Conservation (phyloP, 176 grass and related monocot genomes). For the Tuctoria greenei region DNA sequence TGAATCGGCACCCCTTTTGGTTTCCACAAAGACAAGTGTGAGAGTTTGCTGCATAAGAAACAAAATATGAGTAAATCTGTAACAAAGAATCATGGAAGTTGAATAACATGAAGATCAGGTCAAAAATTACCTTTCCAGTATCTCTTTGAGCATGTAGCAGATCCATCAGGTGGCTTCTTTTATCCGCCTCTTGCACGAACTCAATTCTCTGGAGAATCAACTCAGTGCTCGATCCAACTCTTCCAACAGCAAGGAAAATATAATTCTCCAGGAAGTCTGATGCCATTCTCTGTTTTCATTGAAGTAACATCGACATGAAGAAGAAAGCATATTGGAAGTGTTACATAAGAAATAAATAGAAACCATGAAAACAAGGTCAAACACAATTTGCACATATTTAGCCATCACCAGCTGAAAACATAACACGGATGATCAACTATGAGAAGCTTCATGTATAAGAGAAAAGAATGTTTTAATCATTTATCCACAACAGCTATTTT, state of each 20-base stretch:
- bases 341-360: background rate
- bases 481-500: background rate
- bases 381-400: background rate
- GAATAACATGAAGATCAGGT: background rate
- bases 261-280: conserved; percentile 91
- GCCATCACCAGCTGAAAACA: background rate
- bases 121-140: conserved; percentile 62
- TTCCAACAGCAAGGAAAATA: conserved; percentile 98
- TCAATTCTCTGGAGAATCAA: conserved; percentile 92
- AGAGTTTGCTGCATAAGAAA: conserved; percentile 63
- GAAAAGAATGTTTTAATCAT: background rate
- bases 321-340: background rate
- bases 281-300: conserved; percentile 74
- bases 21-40: conserved; percentile 97
- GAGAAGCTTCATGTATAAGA: background rate
- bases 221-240: conserved; percentile 94
- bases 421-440: background rate
- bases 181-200: conserved; percentile 92
- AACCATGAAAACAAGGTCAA: background rate
- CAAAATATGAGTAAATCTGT: conserved; percentile 14
- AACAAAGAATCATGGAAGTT: background rate
- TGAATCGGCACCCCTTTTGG: conserved; percentile 93
- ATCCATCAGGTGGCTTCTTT: conserved; percentile 97
- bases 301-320: conserved; percentile 18
- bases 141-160: conserved; percentile 93